phyloP scores from a whole-genome alignment of 2,329 filamentous ascomycete species.

The Colletotrichum sansevieriae region DNA sequence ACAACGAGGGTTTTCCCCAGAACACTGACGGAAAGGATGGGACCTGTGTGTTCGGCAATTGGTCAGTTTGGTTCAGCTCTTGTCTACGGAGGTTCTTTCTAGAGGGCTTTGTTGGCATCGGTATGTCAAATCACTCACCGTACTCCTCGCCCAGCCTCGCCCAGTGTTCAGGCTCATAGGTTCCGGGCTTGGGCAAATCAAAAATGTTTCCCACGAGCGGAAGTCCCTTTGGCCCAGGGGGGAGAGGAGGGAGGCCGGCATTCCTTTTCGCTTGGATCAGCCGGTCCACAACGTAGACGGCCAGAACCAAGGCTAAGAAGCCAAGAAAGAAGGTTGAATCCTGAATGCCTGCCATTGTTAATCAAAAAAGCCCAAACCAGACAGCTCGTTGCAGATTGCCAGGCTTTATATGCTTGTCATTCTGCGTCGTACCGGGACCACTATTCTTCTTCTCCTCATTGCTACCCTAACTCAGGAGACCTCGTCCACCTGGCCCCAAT shows the following conservation, averaged over 20 bases:
- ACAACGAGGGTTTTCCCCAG: constrained; percentile 57
- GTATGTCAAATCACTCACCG: constrained; percentile 25
- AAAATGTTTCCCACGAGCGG: constrained; percentile 60
- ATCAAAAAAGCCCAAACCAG: background rate
- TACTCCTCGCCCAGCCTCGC: constrained; percentile 52
- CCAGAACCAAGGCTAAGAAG: constrained; percentile 1
- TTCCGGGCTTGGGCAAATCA: constrained; percentile 55
- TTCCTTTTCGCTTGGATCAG: constrained; percentile 5
- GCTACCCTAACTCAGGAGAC: too few species aligned
- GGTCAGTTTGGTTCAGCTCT: too few species aligned
- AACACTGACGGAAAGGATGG: constrained; percentile 51
- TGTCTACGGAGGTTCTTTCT: too few species aligned
- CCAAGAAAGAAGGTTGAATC: background rate
- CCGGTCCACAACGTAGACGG: background rate
- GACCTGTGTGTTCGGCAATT: constrained; percentile 21
- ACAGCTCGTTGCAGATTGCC: background rate
- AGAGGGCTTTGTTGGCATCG: too few species aligned
- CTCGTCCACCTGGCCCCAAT: background rate
- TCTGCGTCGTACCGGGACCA: background rate
- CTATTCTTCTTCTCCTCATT: too few species aligned
- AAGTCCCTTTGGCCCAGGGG: constrained; percentile 49
- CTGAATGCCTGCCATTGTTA: background rate
- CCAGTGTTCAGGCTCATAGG: constrained; percentile 51
- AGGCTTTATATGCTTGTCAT: background rate
- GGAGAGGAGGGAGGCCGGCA: constrained; percentile 24